Evolutionary conservation across 805 yeast genomes (phyloP).

Genomic region (Aciculoconidium aculeatum): DNA sequence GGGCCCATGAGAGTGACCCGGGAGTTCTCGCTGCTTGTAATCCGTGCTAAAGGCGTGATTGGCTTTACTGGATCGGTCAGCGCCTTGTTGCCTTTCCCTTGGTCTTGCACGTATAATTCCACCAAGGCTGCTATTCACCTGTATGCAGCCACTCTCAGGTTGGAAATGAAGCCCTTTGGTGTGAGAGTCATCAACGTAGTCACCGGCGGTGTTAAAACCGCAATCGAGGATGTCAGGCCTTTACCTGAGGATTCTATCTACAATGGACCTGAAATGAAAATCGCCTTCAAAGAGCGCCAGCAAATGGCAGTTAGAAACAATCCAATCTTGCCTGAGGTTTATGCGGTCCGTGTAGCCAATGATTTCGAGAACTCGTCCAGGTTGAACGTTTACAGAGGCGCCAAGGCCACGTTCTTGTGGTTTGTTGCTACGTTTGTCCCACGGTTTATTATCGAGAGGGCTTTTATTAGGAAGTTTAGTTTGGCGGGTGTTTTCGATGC

Average conservation of each 20-base stretch:
- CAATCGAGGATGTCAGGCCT: conserved; percentile 61
- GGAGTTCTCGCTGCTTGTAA: conserved; percentile 49
- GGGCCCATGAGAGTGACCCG: conserved; percentile 64
- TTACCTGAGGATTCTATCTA: conserved; percentile 53
- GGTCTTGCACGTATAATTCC: conserved; percentile 59
- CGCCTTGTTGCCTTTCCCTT: conserved; percentile 66
- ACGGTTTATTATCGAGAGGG: conserved; percentile 38
- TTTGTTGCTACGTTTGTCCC: conserved; percentile 31
- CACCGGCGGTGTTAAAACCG: conserved; percentile 73
- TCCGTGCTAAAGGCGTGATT: conserved; percentile 62
- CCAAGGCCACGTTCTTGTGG: too few species aligned
- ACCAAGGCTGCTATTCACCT: conserved; percentile 74
- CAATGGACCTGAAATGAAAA: conserved; percentile 44
- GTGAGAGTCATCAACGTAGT: conserved; percentile 64
- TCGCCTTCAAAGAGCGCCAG: conserved; percentile 46
- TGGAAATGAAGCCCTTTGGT: conserved; percentile 67
- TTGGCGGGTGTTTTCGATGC: conserved; percentile 20
- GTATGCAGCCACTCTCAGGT: conserved; percentile 55
- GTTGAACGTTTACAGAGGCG: too few species aligned
- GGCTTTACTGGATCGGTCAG: conserved; percentile 72
- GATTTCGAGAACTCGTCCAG: too few species aligned
- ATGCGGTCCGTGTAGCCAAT: conserved; percentile 49
- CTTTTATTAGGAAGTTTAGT: conserved; percentile 31
- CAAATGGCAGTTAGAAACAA: conserved; percentile 52
- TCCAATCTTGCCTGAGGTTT: conserved; percentile 57